Evolutionary conservation across 352 stramenopile species (phyloP).

Genomic region (Globisporangium heterothallicum): DNA sequence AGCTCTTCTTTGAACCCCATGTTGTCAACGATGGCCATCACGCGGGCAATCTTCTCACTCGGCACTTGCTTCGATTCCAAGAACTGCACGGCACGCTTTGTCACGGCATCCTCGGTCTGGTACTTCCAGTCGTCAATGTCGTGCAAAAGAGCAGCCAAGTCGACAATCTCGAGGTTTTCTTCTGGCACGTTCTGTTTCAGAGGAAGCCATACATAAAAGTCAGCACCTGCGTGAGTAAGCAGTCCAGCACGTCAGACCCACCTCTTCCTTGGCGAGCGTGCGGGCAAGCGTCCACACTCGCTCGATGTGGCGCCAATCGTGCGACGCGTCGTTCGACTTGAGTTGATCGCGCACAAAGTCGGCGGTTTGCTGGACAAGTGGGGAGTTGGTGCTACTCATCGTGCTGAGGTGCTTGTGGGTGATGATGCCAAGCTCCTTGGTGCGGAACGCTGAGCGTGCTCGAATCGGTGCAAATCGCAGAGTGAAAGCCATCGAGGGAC

Average conservation of each 20-base stretch:
- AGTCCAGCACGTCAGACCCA: constrained; percentile 9
- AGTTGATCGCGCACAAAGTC: constrained; percentile 73
- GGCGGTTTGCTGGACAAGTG: constrained; percentile 61
- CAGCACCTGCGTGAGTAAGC: background rate
- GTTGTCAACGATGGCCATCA: constrained; percentile 78
- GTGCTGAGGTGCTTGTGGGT: background rate
- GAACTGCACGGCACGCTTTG: constrained; percentile 56
- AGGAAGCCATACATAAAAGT: background rate
- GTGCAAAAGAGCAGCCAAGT: constrained; percentile 81
- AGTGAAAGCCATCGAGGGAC: background rate
- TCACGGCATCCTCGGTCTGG: constrained; percentile 39
- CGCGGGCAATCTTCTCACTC: constrained; percentile 43
- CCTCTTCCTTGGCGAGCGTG: constrained; percentile 71
- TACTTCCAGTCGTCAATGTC: constrained; percentile 90
- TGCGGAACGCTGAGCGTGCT: background rate
- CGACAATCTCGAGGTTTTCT: constrained; percentile 69
- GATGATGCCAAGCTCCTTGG: too few relatives aligned
- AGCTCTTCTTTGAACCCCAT: constrained; percentile 87
- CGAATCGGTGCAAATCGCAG: background rate
- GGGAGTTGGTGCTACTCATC: constrained; percentile 14
- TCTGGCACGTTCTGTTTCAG: constrained; percentile 38
- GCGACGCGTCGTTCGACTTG: constrained; percentile 71
- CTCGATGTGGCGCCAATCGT: constrained; percentile 87
- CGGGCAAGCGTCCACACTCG: constrained; percentile 78
- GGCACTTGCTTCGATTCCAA: constrained; percentile 45